Percentiles rank a stretch among this genome's conserved stretches.
These are phyloP conservation scores for Irpex rosettiformis DNA, from an alignment of 1,284 basidiomycete species.

Conservation along the genomic window DNA sequence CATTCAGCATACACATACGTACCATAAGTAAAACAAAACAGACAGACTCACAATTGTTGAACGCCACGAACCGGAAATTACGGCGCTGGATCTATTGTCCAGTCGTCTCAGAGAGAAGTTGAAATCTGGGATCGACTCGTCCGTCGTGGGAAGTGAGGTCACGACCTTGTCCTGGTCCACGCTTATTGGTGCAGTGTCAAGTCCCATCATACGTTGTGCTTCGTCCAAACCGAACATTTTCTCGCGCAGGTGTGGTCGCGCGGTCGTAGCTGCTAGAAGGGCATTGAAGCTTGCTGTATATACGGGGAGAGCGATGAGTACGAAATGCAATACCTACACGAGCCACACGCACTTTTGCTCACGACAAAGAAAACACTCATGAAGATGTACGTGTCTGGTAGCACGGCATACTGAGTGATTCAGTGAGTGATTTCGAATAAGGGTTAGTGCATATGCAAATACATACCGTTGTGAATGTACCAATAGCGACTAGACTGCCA, in stretches of 20 bases:
- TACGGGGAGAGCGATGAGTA: too few species aligned
- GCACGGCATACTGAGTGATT: conserved; percentile 16
- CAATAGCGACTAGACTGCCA: conserved; percentile 1
- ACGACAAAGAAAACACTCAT: conserved; percentile 14
- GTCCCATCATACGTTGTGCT: too few species aligned
- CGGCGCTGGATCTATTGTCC: too few species aligned
- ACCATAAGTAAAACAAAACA: background rate
- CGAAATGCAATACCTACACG: too few species aligned
- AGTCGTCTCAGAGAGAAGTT: too few species aligned
- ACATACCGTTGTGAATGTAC: conserved; percentile 6
- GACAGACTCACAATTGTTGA: background rate
- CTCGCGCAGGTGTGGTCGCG: conserved; percentile 8
- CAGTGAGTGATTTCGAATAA: background rate
- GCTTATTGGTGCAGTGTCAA: too few species aligned
- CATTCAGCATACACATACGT: background rate
- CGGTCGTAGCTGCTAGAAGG: conserved; percentile 15
- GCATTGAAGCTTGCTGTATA: conserved; percentile 14
- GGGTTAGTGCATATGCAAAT: background rate
- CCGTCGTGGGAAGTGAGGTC: too few species aligned
- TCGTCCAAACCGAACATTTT: background rate
- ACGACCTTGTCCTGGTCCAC: too few species aligned
- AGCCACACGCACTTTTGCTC: conserved; percentile 10
- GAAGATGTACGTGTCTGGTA: conserved; percentile 13
- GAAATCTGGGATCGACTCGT: too few species aligned
- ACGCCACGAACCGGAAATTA: too few species aligned